Evolutionary conservation across 108 stramenopile genomes (phyloP).

Genomic region (Craspedostauros australis): DNA sequence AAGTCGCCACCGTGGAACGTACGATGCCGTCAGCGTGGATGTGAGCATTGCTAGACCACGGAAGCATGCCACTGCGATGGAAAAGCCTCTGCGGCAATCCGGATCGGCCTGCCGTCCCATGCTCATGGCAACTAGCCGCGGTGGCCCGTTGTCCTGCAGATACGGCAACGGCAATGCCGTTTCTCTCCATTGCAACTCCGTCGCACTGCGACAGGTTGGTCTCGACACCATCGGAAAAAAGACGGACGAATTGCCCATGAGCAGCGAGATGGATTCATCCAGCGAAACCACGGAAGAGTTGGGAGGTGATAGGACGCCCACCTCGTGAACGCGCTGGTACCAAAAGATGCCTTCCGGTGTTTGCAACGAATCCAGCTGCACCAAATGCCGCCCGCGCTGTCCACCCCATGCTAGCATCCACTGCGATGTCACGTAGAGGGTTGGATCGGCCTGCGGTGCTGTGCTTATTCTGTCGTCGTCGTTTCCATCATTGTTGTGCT

Average conservation of each 20-base stretch:
- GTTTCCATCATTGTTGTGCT: not conserved
- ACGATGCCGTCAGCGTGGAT: not conserved
- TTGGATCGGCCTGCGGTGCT: too few species aligned
- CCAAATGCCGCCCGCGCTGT: not conserved
- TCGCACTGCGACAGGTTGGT: not conserved
- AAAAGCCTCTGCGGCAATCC: slow-evolving; percentile 1
- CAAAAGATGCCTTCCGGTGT: not conserved
- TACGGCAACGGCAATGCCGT: slow-evolving; percentile 25
- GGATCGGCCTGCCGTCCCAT: not conserved
- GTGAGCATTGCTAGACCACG: slow-evolving; percentile 21
- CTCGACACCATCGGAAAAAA: slow-evolving; percentile 12
- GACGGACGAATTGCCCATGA: slow-evolving; percentile 11
- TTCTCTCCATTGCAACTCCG: slow-evolving; percentile 28
- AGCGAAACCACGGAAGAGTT: not conserved
- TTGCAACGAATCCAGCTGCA: not conserved
- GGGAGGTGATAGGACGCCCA: slow-evolving; percentile 13
- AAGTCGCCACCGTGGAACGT: slow-evolving; percentile 21
- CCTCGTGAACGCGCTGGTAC: slow-evolving; percentile 2
- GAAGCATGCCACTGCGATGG: slow-evolving; percentile 24
- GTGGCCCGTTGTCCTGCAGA: slow-evolving; percentile 12
- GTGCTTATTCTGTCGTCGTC: not conserved
- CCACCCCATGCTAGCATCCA: too few species aligned
- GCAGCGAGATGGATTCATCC: slow-evolving; percentile 13
- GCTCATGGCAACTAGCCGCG: slow-evolving; percentile 10
- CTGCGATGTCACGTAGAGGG: too few species aligned